These are phyloP conservation scores for Gypsophila paniculata DNA, from an alignment of 179 eudicot species.

Conservation along the genomic window DNA sequence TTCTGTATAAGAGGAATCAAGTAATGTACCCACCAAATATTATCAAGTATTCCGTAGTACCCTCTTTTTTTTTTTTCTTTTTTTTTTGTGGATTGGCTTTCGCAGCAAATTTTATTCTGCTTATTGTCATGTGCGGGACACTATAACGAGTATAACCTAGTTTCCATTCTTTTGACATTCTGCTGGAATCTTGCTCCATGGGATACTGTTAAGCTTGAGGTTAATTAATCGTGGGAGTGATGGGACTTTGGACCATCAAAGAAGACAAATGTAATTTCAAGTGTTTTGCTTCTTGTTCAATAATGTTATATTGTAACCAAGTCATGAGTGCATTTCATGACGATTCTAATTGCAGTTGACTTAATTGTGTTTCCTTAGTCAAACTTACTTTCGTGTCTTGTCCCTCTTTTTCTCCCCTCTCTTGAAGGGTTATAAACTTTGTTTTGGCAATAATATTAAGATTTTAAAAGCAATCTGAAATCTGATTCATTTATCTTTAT, in stretches of 20 bases:
- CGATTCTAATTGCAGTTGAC: neutral
- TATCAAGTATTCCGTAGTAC: too few relatives aligned
- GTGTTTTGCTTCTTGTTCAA: neutral
- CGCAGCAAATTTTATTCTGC: too few relatives aligned
- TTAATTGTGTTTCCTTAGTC: neutral
- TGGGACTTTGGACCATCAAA: neutral
- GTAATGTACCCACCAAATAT: neutral
- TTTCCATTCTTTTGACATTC: neutral
- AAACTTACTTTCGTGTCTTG: neutral
- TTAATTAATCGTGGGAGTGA: neutral
- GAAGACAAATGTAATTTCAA: neutral
- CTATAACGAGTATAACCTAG: neutral
- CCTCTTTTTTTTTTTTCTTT: too few relatives aligned
- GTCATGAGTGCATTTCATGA: constrained; percentile 12
- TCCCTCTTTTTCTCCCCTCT: neutral
- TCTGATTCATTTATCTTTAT: constrained; percentile 1
- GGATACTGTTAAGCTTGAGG: neutral
- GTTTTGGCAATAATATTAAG: constrained; percentile 10
- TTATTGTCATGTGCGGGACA: neutral
- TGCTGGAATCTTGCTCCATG: neutral
- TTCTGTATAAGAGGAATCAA: neutral
- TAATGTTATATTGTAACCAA: neutral
- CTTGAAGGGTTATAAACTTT: neutral
- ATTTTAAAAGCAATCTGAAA: neutral
- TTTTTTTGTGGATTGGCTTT: too few relatives aligned